Evolutionary conservation across 2,329 filamentous ascomycete genomes (phyloP), one percentile per base, ranked within the genome.

Genomic region (Ceratocystis diversiconidia): DNA sequence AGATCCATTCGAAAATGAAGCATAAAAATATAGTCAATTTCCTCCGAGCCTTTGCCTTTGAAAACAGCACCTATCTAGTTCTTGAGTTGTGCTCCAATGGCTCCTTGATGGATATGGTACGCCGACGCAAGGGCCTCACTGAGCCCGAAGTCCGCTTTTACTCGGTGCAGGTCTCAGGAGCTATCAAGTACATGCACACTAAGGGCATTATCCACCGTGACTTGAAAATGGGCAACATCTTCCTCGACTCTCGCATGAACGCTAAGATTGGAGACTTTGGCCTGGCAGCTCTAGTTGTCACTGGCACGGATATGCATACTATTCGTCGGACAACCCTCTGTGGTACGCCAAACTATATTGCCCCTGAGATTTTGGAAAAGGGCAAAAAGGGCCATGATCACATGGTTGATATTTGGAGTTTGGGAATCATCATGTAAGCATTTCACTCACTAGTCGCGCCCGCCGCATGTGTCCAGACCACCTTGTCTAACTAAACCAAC

Each of bases 261-360:
- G 87, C 96, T 71, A 99, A 99, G 74, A 90, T 99, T 71, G 94
- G 94, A 57, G 94, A 99, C 74, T 99, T 99, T 76, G 94, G 94
- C 2, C 80, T 99, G 65, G 94, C 94, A 36, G 94, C 95, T 32
- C 80, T 99, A 71, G 80, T 97, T 66, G 86, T 97, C 57, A 95
- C 92, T 8, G 90, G 92, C 72, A 91, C 88, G 74, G 94, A 99
- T 72, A 89, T 90, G 82, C 86, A 86, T 74, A 90, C 84, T 68
- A 85, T 85, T 71, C 85, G 94, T 69, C 84, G 95, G 71, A 96
- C 90, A 30, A 99, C 94, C 5, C 84, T 99, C 67, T 99, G 94
- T 71, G 94, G 94, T 67, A 99, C 94, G 3, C 94, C 94, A 1
- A 99, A 99, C 75, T 99, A 99, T 74, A 96, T 99, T 70, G 94